Conservation (phyloP, 495 filamentous ascomycete genomes). For the Daldinia bambusicola region DNA sequence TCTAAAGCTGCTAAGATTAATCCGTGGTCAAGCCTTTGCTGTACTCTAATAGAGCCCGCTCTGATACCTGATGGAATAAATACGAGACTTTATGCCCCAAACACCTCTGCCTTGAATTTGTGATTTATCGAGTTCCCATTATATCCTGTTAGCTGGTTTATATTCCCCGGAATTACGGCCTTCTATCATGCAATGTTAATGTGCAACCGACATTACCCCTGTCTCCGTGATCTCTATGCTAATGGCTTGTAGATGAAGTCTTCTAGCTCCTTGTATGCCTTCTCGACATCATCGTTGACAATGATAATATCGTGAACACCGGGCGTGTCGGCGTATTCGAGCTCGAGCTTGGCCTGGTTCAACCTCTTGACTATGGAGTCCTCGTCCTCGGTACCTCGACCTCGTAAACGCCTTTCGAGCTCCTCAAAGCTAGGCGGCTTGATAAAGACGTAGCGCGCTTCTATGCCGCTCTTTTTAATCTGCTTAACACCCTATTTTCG, state of each 20-base stretch:
- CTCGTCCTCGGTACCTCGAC: slow-evolving; percentile 86
- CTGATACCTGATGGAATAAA: slow-evolving; percentile 59
- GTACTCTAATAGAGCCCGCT: slow-evolving; percentile 58
- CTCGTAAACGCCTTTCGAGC: slow-evolving; percentile 79
- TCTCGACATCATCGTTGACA: slow-evolving; percentile 89
- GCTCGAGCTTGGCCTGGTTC: slow-evolving; percentile 80
- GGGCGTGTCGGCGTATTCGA: slow-evolving; percentile 77
- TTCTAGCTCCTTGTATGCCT: slow-evolving; percentile 80
- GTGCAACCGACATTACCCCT: neutral
- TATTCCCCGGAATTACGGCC: slow-evolving; percentile 10
- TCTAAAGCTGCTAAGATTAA: slow-evolving; percentile 50
- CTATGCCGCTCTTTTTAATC: slow-evolving; percentile 78
- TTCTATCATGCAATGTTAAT: slow-evolving; percentile 11
- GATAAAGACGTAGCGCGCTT: slow-evolving; percentile 86
- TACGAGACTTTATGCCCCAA: slow-evolving; percentile 50
- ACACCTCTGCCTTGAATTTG: slow-evolving; percentile 17
- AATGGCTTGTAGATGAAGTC: slow-evolving; percentile 64
- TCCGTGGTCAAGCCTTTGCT: slow-evolving; percentile 49
- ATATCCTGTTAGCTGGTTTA: slow-evolving; percentile 13
- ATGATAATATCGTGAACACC: slow-evolving; percentile 87
- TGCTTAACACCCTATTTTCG: slow-evolving; percentile 83
- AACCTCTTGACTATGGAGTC: slow-evolving; percentile 79
- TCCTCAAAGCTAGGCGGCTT: slow-evolving; percentile 79
- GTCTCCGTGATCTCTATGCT: slow-evolving; percentile 27
- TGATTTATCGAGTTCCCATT: slow-evolving; percentile 15